phyloP scores from a whole-genome alignment of 805 yeast species.

The Yueomyces sinensis region DNA sequence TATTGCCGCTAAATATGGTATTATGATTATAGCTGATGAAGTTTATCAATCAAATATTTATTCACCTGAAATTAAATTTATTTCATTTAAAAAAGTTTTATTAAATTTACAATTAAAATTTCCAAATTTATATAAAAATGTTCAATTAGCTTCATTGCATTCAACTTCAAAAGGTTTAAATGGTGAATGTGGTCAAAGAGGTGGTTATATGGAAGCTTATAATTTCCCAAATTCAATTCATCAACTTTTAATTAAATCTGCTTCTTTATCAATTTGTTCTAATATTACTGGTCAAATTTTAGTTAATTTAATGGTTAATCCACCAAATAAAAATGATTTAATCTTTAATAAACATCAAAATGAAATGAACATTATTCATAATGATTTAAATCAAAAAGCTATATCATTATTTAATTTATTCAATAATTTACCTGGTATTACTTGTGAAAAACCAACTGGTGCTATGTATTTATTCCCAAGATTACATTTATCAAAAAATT shows the following conservation, averaged over 20 bases:
- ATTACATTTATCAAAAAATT: slow-evolving; percentile 51
- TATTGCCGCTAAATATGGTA: slow-evolving; percentile 72
- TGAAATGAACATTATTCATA: slow-evolving; percentile 53
- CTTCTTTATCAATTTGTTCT: slow-evolving; percentile 86
- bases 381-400: slow-evolving; percentile 55
- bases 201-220: slow-evolving; percentile 91
- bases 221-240: slow-evolving; percentile 62
- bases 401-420: slow-evolving; percentile 54
- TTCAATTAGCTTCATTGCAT: slow-evolving; percentile 85
- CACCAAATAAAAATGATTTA: slow-evolving; percentile 70
- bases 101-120: slow-evolving; percentile 44
- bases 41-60: slow-evolving; percentile 92
- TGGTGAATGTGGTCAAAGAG: slow-evolving; percentile 99
- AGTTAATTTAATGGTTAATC: slow-evolving; percentile 84
- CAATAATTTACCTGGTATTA: slow-evolving; percentile 61
- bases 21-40: slow-evolving; percentile 90
- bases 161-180: slow-evolving; percentile 96
- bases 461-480: slow-evolving; percentile 95
- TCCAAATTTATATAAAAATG: slow-evolving; percentile 45
- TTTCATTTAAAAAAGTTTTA: slow-evolving; percentile 71
- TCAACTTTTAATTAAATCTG: slow-evolving; percentile 65
- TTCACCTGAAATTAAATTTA: slow-evolving; percentile 50
- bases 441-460: slow-evolving; percentile 84
- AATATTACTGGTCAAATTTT: slow-evolving; percentile 91
- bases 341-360: slow-evolving; percentile 52